Conservation (phyloP, 75 land plant species). For the Picea sitchensis region DNA sequence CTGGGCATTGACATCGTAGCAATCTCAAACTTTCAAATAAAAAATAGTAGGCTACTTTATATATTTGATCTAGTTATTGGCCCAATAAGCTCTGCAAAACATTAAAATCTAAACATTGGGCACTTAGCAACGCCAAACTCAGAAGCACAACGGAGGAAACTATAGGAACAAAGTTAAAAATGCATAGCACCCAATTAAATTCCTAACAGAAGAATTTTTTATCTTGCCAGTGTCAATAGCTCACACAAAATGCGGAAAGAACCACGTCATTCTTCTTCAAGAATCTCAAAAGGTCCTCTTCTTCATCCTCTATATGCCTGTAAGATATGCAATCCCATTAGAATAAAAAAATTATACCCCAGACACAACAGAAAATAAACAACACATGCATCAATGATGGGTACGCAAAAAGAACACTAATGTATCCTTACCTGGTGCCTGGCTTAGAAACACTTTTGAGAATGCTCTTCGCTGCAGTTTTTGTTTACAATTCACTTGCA, state of each 20-base stretch:
- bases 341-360: background rate
- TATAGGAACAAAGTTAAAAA: background rate
- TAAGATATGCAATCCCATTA: constrained; percentile 2
- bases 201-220: constrained; percentile 31
- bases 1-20: background rate
- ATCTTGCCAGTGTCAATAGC: constrained; percentile 45
- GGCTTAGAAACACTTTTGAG: constrained; percentile 72
- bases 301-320: constrained; percentile 53
- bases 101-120: too few species aligned
- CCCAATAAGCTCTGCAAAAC: too few species aligned
- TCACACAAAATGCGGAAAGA: constrained; percentile 57
- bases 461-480: constrained; percentile 60
- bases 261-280: constrained; percentile 58
- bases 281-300: constrained; percentile 59
- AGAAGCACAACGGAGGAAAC: too few species aligned
- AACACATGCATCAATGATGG: background rate
- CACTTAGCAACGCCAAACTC: too few species aligned
- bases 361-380: background rate
- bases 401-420: background rate
- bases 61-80: too few species aligned
- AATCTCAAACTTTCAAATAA: background rate
- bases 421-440: constrained; percentile 47
- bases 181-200: constrained; percentile 51
- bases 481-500: constrained; percentile 73
- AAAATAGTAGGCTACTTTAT: too few species aligned